Evolutionary conservation across 257 asterid genomes (phyloP).

Genomic region (Petunia secreta): DNA sequence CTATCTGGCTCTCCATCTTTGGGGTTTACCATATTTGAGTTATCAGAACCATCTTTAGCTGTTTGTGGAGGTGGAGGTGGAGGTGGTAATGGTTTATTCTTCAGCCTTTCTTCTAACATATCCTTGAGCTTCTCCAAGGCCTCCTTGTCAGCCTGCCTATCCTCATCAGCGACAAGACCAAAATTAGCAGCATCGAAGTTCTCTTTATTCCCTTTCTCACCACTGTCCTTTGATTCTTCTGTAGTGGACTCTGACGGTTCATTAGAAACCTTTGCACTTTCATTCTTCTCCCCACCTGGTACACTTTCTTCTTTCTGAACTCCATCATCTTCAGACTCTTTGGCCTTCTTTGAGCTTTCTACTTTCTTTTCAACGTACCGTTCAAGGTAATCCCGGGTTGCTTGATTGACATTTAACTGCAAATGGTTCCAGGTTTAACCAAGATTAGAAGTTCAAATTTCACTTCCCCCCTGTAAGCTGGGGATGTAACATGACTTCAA

Average conservation of each 20-base stretch:
- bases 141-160: slow-evolving; percentile 68
- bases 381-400: slow-evolving; percentile 75
- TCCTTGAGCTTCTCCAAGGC: slow-evolving; percentile 68
- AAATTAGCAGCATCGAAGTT: slow-evolving; percentile 58
- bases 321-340: slow-evolving; percentile 55
- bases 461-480: background rate
- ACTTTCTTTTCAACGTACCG: slow-evolving; percentile 70
- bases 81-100: slow-evolving; percentile 85
- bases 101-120: slow-evolving; percentile 91
- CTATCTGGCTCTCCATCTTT: slow-evolving; percentile 68
- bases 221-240: slow-evolving; percentile 56
- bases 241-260: slow-evolving; percentile 51
- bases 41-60: slow-evolving; percentile 54
- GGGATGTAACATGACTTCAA: background rate
- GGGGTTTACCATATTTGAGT: slow-evolving; percentile 65
- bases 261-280: slow-evolving; percentile 43
- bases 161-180: slow-evolving; percentile 84
- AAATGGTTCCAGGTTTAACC: slow-evolving; percentile 33
- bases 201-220: slow-evolving; percentile 51
- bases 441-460: slow-evolving; percentile 36
- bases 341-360: slow-evolving; percentile 50
- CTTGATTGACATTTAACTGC: slow-evolving; percentile 83
- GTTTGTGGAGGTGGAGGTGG: slow-evolving; percentile 69
- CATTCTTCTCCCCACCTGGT: slow-evolving; percentile 53
- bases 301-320: slow-evolving; percentile 50